Conservation (phyloP, 345 rosid genomes). For the Rhodamnia rubescens region DNA sequence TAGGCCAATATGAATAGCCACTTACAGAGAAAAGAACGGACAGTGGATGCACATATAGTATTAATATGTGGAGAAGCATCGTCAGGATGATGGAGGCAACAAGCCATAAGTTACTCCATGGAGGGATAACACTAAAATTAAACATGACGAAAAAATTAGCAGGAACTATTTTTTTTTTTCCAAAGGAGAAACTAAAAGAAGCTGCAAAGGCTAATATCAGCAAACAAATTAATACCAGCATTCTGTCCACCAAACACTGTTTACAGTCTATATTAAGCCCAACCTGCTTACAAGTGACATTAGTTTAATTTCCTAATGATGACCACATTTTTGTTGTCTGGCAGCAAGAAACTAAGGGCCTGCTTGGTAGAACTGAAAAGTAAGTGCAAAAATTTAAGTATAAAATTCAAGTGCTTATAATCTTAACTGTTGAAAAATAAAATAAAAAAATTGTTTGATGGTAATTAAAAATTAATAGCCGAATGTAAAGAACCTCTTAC, state of each 20-base stretch:
- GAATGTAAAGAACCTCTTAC: background rate
- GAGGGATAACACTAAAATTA: slow-evolving; percentile 69
- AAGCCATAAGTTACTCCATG: slow-evolving; percentile 99
- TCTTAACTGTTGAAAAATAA: background rate
- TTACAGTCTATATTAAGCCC: background rate
- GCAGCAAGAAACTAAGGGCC: background rate
- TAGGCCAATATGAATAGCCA: slow-evolving; percentile 1
- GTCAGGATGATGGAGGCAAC: slow-evolving; percentile 86
- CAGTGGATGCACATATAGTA: slow-evolving; percentile 73
- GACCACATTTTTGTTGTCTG: background rate
- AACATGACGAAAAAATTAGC: background rate
- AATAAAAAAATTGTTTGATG: background rate
- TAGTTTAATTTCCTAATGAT: background rate
- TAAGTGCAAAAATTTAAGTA: background rate
- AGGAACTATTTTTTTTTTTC: background rate
- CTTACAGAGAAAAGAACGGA: slow-evolving; percentile 96
- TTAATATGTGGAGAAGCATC: slow-evolving; percentile 79
- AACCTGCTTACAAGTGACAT: background rate
- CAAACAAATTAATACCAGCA: background rate
- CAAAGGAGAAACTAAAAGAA: background rate
- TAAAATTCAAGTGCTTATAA: background rate
- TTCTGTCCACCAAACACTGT: background rate
- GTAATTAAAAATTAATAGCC: background rate
- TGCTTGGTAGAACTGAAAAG: background rate
- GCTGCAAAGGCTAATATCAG: background rate